Base-by-base conservation (phyloP, 2,329 filamentous ascomycete genomes). In the Venturia effusa region DNA sequence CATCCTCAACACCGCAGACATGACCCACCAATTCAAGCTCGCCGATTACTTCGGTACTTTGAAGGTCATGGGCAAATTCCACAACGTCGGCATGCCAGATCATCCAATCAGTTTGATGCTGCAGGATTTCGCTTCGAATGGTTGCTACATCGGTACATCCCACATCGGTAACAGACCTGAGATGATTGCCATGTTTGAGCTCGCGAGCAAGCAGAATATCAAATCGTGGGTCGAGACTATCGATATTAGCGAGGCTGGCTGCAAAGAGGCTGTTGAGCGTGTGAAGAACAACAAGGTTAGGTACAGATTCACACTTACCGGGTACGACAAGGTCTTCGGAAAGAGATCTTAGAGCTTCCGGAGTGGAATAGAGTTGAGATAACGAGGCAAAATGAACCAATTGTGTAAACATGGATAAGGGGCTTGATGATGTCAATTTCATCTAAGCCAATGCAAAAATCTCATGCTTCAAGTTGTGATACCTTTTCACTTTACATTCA, bases 61-160 rank as follows among this genome's bases (percentile, higher is more conserved):
- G 73, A 91, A 93, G 76, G 86, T 93, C 64, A 89, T 92, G 77
- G 89, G 88, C 65, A 83, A 82, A 72, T 94, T 89, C 84, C 84
- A 93, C 74, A 89, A 83, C 70, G 88, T 93, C 63, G 90, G 64
- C 22, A 66, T 94, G 71, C 90, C 90, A 3, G 89, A 92, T 72
- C 88, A 90, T 66, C 85, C 87, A 55, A 84, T 90, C 13, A 84
- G 89, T 64, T 77, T 80, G 63, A 86, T 84, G 76, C 87, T 88
- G 61, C 88, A 92, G 79, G 84, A 85, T 71, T 88, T 96, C 70
- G 81, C 90, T 66, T 75, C 75, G 68, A 95, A 93, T 76, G 90
- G 90, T 15, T 79, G 76, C 73, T 81, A 75, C 71, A 76, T 81
- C 67, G 79, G 79, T 55, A 78, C 79, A 24, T 78, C 75, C 65